Conservation (phyloP, 768 basidiomycete species). For the Clathrus columnatus region DNA sequence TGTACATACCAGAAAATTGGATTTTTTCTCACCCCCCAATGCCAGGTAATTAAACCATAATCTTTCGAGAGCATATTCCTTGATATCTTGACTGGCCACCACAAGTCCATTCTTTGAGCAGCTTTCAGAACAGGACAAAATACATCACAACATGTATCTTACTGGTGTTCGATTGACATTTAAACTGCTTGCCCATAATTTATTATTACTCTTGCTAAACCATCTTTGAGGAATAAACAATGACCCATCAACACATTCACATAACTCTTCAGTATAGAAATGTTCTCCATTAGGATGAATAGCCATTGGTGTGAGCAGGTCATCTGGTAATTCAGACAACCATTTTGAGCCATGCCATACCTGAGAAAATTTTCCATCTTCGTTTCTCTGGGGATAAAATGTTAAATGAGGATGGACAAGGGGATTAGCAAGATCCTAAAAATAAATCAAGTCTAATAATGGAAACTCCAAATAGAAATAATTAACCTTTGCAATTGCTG, state of each 20-base stretch:
- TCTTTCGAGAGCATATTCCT: not conserved
- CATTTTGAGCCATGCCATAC: constrained; percentile 8
- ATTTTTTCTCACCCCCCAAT: not conserved
- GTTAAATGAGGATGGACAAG: constrained; percentile 4
- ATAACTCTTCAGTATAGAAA: constrained; percentile 17
- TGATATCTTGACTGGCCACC: not conserved
- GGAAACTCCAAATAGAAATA: too few species aligned
- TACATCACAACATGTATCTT: not conserved
- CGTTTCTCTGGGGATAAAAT: constrained; percentile 14
- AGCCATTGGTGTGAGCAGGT: constrained; percentile 9
- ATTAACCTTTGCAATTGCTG: constrained; percentile 17
- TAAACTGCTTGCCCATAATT: not conserved
- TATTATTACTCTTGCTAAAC: not conserved
- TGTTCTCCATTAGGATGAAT: constrained; percentile 8
- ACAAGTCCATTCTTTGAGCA: not conserved
- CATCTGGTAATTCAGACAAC: constrained; percentile 1
- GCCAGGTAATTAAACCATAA: not conserved
- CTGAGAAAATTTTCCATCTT: not conserved
- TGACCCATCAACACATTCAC: not conserved
- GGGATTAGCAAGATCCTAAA: constrained; percentile 16
- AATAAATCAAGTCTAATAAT: too few species aligned
- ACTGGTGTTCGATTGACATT: not conserved
- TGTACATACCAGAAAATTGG: not conserved
- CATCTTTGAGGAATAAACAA: constrained; percentile 7
- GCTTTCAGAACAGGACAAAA: not conserved